Evolutionary conservation across 768 basidiomycete species (phyloP), one percentile per base, ranked within the genome.

Genomic region (Kwoniella heveanensis): DNA sequence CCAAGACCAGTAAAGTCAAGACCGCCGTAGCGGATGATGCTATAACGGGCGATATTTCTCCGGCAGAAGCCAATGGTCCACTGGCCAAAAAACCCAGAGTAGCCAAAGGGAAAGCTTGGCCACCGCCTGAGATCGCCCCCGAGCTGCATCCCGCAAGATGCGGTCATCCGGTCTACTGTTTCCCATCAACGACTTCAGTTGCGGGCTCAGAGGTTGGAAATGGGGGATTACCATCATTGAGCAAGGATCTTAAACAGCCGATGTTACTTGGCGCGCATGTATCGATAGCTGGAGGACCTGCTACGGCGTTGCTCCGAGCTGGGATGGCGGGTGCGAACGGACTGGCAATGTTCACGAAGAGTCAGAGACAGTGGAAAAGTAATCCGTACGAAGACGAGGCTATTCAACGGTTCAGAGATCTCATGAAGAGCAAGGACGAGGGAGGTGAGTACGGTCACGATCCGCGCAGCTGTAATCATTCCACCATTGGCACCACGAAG

Each of bases 311-410:
- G 19, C 59, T 84, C 4, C 88, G 91, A 63, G 90, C 91, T 17
- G 85, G 87, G 17, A 80, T 82, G 21, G 86, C 90, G 46, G 86
- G 90, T 0, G 91, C 90, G n/a, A 89, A 87, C 57, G 86, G 90
- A 4, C 89, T 93, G 68, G 90, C 89, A 0, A 82, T 92, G 9
- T 93, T 93, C 71, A 78, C 92, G 44, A 94, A 92, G 79, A 89
- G 88, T 0, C 91, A 92, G 69, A 83, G 89, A 22, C 88, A 88
- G 79, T 94, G 92, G 92, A 82, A 79, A 10, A 87, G 88, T 3
- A 85, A 87, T 2, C 80, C 86, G 1, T 82, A 91, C 1, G 83
- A 83, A 12, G 77, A 83, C 0, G 78, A 83, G 13, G 86, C 84
- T 0, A 83, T 91, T 9, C 59, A 79, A 1, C 66, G 81, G 30